Evolutionary conservation across 306 rosid species (phyloP).

Genomic region (Citrullus colocynthis): DNA sequence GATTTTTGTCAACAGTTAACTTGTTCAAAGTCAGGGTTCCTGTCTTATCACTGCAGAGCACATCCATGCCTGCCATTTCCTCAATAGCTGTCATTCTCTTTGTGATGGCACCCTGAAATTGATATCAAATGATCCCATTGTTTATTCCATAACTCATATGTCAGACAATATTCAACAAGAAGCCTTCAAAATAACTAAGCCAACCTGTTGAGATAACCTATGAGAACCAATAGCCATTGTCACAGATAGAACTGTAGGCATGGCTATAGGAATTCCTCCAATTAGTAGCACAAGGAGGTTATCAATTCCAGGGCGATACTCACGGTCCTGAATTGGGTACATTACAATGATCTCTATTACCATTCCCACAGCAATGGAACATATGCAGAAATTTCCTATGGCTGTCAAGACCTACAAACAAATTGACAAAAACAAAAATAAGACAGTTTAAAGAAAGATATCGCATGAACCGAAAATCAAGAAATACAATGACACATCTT

Average conservation of each 20-base stretch:
- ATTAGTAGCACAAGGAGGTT: conserved; percentile 95
- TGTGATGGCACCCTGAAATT: conserved; percentile 84
- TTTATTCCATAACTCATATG: background rate
- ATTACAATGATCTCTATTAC: conserved; percentile 78
- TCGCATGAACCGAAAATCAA: background rate
- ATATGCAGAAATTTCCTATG: conserved; percentile 95
- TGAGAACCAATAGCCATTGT: conserved; percentile 99
- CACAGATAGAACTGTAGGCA: conserved; percentile 97
- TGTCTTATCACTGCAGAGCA: conserved; percentile 97
- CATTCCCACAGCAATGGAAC: conserved; percentile 96
- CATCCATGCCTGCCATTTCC: conserved; percentile 99
- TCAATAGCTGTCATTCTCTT: conserved; percentile 99
- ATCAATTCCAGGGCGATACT: conserved; percentile 89
- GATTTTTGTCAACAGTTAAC: conserved; percentile 83
- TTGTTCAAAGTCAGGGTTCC: conserved; percentile 92
- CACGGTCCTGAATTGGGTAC: conserved; percentile 92
- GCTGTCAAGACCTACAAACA: conserved; percentile 79
- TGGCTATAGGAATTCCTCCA: conserved; percentile 99
- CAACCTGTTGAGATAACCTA: conserved; percentile 88
- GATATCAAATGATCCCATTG: conserved; percentile 11
- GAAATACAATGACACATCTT: background rate
- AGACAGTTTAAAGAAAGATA: conserved; percentile 1
- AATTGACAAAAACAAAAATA: background rate
- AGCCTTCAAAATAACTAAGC: conserved; percentile 13
- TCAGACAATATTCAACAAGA: background rate